A percentile compares a stretch with the other conserved stretches of the same genome.
Conservation (phyloP, 2,329 filamentous ascomycete genomes). For the Cytospora leucostoma region DNA sequence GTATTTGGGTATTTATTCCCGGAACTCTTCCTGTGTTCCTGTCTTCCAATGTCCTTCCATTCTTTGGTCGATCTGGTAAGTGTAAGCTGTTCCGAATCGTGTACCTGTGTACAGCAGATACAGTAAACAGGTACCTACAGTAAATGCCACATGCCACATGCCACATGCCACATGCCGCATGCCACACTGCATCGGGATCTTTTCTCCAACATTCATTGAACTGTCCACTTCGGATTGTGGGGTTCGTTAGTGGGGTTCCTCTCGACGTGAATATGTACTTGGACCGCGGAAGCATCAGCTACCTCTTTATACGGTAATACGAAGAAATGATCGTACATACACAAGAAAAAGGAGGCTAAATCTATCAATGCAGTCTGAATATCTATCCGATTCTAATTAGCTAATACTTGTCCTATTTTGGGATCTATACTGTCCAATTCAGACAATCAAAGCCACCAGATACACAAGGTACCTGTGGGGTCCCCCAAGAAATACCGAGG, state of each 20-base stretch:
- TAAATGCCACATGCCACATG: background rate
- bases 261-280: slow-evolving; percentile 2
- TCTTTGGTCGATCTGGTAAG: slow-evolving; percentile 13
- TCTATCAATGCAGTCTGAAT: background rate
- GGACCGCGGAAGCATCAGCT: background rate
- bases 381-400: background rate
- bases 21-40: slow-evolving; percentile 6
- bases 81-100: slow-evolving; percentile 16
- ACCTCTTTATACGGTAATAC: background rate
- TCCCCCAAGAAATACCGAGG: background rate
- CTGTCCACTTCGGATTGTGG: slow-evolving; percentile 17
- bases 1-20: too few species aligned
- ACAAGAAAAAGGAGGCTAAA: background rate
- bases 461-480: background rate
- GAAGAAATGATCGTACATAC: background rate
- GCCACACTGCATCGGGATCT: slow-evolving; percentile 13
- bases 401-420: background rate
- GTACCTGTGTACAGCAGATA: background rate
- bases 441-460: background rate
- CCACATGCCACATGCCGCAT: background rate
- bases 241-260: slow-evolving; percentile 5
- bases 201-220: slow-evolving; percentile 3
- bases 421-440: background rate
- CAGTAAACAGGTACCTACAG: too few species aligned
- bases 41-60: background rate